Evolutionary conservation across 257 asterid genomes (phyloP).

Genomic region (Solanum pimpinellifolium): DNA sequence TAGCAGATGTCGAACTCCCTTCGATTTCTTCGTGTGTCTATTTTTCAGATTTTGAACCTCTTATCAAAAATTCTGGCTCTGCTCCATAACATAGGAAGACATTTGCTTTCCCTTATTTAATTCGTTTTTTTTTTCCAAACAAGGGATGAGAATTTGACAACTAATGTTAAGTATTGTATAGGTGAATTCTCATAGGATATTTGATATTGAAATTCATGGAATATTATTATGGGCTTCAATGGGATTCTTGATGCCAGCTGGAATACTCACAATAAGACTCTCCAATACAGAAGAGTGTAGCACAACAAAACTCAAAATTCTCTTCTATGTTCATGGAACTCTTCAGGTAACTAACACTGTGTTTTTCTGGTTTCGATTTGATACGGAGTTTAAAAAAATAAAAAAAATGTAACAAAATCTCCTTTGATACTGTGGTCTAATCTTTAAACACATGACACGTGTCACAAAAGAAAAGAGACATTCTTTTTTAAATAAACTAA

Average conservation of each 20-base stretch:
- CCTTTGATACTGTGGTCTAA: too few species aligned
- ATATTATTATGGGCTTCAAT: conserved; percentile 69
- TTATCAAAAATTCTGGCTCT: too few species aligned
- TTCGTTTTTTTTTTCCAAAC: background rate
- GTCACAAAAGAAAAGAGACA: too few species aligned
- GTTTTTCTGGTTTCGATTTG: background rate
- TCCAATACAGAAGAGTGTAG: conserved; percentile 25
- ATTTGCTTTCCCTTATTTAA: background rate
- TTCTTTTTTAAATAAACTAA: too few species aligned
- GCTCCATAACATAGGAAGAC: background rate
- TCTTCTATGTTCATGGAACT: conserved; percentile 53
- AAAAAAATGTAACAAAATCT: too few species aligned
- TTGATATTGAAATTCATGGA: conserved; percentile 63
- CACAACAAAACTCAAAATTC: conserved; percentile 27
- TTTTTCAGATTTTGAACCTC: too few species aligned
- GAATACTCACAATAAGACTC: conserved; percentile 53
- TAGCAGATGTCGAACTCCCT: too few species aligned
- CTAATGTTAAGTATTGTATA: conserved; percentile 5
- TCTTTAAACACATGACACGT: too few species aligned
- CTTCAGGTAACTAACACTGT: conserved; percentile 34
- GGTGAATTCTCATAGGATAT: conserved; percentile 28
- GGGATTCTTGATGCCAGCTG: conserved; percentile 73
- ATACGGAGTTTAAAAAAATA: accelerated
- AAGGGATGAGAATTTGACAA: background rate
- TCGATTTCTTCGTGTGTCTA: accelerated